Base-by-base conservation (phyloP, 2,329 filamentous ascomycete species). In the Conoideocrella luteorostrata region DNA sequence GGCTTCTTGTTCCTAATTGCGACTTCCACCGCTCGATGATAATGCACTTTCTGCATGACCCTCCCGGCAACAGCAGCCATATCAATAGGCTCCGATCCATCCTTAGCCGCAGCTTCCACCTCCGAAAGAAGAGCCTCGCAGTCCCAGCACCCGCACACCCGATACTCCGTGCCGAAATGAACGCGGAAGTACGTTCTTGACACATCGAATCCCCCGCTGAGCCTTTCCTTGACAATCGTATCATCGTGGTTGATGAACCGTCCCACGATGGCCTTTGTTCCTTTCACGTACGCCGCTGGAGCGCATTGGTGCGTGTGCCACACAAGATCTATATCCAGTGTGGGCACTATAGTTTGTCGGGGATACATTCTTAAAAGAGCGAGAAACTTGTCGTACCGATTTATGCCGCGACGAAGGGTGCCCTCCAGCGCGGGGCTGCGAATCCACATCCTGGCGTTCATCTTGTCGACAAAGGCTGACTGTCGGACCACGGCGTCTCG, bases 251-350 rank as follows among this genome's bases (percentile, higher is more conserved):
- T 61, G 29, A 69, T 52, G 37, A 63, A 60, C 3, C 49, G 46
- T 0, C 59, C 57, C 0, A 47, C 40, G 2, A 50, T 11, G 0
- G 41, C 33, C 30, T 52, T 51, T 35, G 51, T 51, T 1, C 43
- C 48, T 18, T 44, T 28, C 1, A 45, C 46, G 44, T 69, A 69
- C 2, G 43, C 12, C 2, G 21, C 45, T 0, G 62, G 54, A 1
- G 56, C 59, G 37, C 61, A 62, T 42, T 69, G 67, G 40, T 70
- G 66, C 0, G 68, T 71, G 38, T 70, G 65, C 68, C 68, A 71
- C 1, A 59, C 60, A 0, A 71, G 52, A 46, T 71, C 67, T 15
- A 71, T 61, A 45, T 69, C 67, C 4, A 68, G 49, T 0, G 67
- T 69, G 0, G 68, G 68, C 2, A 69, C 66, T 4, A 66, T 46